Percentiles rank a stretch among this genome's conserved stretches.
phyloP scores from a whole-genome alignment of 106 monocot genomes.

The Allium cepa region DNA sequence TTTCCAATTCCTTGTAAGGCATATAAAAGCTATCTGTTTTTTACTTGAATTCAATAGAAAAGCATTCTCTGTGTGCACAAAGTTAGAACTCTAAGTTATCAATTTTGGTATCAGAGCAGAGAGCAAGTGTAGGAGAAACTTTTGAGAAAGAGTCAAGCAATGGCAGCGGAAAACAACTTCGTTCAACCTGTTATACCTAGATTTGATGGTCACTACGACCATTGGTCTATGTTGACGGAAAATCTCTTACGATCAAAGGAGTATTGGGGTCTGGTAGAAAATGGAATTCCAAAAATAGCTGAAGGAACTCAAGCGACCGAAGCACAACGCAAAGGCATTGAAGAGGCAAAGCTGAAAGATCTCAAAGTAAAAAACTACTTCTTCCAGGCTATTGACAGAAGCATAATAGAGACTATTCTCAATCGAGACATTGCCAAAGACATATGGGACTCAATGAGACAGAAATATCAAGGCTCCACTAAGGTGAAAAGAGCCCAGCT shows the following conservation, averaged over 20 bases:
- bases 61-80: too few species aligned
- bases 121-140: too few species aligned
- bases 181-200: neutral
- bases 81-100: too few species aligned
- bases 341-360: constrained; percentile 2
- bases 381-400: constrained; percentile 1
- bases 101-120: too few species aligned
- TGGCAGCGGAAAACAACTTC: neutral
- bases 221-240: neutral
- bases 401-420: constrained; percentile 7
- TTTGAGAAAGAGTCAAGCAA: neutral
- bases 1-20: too few species aligned
- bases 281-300: neutral
- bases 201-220: neutral
- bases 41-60: too few species aligned
- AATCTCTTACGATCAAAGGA: neutral
- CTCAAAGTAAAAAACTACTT: constrained; percentile 4
- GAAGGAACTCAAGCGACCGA: neutral
- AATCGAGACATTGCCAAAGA: neutral
- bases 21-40: too few species aligned
- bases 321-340: neutral
- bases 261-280: neutral
- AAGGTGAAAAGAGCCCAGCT: constrained; percentile 6
- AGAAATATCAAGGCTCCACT: constrained; percentile 2
- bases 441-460: constrained; percentile 5